Percentiles rank a stretch among this genome's conserved stretches.
These are phyloP conservation scores for Volutella citrinella DNA, from an alignment of 2,329 filamentous ascomycete genomes.

Conservation along the genomic window DNA sequence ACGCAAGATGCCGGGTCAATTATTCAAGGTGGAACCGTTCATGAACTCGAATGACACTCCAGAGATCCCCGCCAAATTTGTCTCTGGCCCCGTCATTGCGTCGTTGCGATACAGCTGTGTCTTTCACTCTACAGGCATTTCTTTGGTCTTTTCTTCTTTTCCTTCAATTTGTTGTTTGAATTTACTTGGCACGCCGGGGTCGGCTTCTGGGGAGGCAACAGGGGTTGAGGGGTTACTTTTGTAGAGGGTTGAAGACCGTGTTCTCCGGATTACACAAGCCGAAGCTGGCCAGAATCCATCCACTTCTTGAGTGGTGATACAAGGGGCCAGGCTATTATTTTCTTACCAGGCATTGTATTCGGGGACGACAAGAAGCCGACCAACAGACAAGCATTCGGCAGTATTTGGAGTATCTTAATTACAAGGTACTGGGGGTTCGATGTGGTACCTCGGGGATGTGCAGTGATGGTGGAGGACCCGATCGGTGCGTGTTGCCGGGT, in stretches of 20 bases:
- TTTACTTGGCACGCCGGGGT: slow-evolving; percentile 22
- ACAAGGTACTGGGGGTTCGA: no score
- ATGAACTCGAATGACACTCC: slow-evolving; percentile 12
- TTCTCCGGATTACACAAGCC: slow-evolving; percentile 7
- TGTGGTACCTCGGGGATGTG: no score
- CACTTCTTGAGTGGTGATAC: no score
- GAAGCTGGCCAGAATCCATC: no score
- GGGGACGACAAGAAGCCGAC: no score
- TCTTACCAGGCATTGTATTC: no score
- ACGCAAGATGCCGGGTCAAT: no score
- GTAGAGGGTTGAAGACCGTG: slow-evolving; percentile 2
- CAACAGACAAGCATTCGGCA: no score
- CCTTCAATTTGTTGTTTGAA: slow-evolving; percentile 26
- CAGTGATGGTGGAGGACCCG: no score
- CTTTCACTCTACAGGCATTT: slow-evolving; percentile 25
- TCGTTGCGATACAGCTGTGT: slow-evolving; percentile 39
- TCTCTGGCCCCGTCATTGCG: slow-evolving; percentile 16
- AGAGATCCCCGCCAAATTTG: slow-evolving; percentile 2
- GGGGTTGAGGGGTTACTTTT: slow-evolving; percentile 12
- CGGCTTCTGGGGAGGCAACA: slow-evolving; percentile 37
- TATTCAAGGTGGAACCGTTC: slow-evolving; percentile 14
- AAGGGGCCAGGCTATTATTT: no score
- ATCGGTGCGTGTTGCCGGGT: no score
- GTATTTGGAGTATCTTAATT: no score
- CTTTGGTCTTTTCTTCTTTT: slow-evolving; percentile 22